These are phyloP conservation scores for Hypoxylon sp. DNA, from an alignment of 2,329 filamentous ascomycete species.

Conservation along the genomic window DNA sequence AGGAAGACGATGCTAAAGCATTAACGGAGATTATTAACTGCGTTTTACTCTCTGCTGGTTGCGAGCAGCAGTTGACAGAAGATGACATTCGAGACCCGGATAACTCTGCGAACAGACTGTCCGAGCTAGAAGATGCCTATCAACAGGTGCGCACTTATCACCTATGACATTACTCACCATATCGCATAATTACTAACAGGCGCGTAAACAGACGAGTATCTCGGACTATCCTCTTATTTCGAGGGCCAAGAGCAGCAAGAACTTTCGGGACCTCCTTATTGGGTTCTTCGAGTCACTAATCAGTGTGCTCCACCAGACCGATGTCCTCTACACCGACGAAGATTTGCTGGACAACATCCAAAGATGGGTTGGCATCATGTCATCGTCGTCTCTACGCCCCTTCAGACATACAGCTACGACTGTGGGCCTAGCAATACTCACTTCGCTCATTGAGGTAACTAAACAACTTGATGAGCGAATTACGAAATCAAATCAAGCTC, in stretches of 20 bases:
- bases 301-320: constrained; percentile 84
- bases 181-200: constrained; percentile 51
- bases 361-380: constrained; percentile 92
- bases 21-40: constrained; percentile 77
- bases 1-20: constrained; percentile 67
- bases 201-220: constrained; percentile 73
- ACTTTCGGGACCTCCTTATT: constrained; percentile 83
- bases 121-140: constrained; percentile 90
- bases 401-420: constrained; percentile 96
- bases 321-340: constrained; percentile 81
- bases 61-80: constrained; percentile 81
- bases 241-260: constrained; percentile 80
- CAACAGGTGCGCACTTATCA: constrained; percentile 72
- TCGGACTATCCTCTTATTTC: constrained; percentile 94
- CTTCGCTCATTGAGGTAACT: constrained; percentile 81
- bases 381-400: constrained; percentile 86
- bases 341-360: constrained; percentile 90
- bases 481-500: constrained; percentile 82
- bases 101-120: constrained; percentile 82
- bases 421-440: constrained; percentile 84
- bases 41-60: constrained; percentile 81
- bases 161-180: not conserved
- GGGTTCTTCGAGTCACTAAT: constrained; percentile 86
- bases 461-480: constrained; percentile 79
- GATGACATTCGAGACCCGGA: constrained; percentile 93